A percentile compares a stretch with the other conserved stretches of the same genome.
phyloP scores from a whole-genome alignment of 2,329 filamentous ascomycete genomes.

The Arthroderma uncinatum region DNA sequence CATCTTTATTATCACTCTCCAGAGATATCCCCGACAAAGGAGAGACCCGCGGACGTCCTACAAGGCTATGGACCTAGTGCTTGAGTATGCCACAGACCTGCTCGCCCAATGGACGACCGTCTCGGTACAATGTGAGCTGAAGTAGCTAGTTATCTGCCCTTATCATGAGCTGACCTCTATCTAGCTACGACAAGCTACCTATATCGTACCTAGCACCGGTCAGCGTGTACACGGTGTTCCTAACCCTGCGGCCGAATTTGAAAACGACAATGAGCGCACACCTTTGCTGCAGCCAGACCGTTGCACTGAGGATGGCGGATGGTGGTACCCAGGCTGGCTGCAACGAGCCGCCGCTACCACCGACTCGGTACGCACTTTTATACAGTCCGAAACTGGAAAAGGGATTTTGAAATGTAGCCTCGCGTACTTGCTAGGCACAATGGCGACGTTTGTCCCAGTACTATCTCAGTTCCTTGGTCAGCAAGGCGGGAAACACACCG shows the following conservation, averaged over 20 bases:
- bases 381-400: slow-evolving; percentile 60
- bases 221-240: slow-evolving; percentile 63
- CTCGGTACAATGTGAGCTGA: background rate
- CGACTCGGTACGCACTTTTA: slow-evolving; percentile 46
- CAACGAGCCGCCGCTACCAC: slow-evolving; percentile 27
- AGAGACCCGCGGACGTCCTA: background rate
- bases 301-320: slow-evolving; percentile 11
- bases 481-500: slow-evolving; percentile 86
- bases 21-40: no score
- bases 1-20: background rate
- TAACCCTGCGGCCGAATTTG: slow-evolving; percentile 65
- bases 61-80: background rate
- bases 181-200: slow-evolving; percentile 69
- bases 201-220: slow-evolving; percentile 76
- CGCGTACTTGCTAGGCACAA: slow-evolving; percentile 74
- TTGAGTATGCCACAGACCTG: background rate
- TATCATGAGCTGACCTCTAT: background rate
- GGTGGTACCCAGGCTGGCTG: slow-evolving; percentile 15
- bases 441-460: slow-evolving; percentile 70
- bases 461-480: slow-evolving; percentile 64
- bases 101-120: background rate
- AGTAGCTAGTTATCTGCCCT: background rate
- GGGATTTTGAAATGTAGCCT: slow-evolving; percentile 83
- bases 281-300: slow-evolving; percentile 24
- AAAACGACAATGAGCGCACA: slow-evolving; percentile 37